These are phyloP conservation scores for Tilletia walkeri DNA, from an alignment of 1,284 basidiomycete genomes.

Conservation along the genomic window DNA sequence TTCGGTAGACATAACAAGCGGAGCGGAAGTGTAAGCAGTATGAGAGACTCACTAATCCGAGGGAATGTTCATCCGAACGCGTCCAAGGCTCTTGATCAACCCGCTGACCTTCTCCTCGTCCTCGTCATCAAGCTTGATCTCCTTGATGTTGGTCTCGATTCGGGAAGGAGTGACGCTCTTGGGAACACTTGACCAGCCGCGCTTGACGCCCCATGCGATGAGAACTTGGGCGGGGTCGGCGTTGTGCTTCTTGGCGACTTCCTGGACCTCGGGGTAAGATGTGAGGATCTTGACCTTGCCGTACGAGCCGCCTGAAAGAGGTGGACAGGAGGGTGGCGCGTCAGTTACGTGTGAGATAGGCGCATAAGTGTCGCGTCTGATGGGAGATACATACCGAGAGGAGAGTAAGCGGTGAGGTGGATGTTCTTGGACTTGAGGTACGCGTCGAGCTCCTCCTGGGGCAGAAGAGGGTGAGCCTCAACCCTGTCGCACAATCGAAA, in stretches of 20 bases:
- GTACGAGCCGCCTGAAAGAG: conserved; percentile 16
- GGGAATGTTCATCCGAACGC: conserved; percentile 52
- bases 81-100: conserved; percentile 41
- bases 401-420: conserved; percentile 57
- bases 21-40: neutral
- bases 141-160: conserved; percentile 55
- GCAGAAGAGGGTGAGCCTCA: conserved; percentile 70
- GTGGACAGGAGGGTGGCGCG: neutral
- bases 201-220: conserved; percentile 57
- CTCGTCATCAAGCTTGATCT: conserved; percentile 51
- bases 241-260: conserved; percentile 53
- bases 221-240: conserved; percentile 55
- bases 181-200: conserved; percentile 57
- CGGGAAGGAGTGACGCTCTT: conserved; percentile 56
- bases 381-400: conserved; percentile 52
- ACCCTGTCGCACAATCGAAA: conserved; percentile 53
- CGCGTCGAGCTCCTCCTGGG: conserved; percentile 49
- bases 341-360: neutral
- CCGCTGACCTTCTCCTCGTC: conserved; percentile 48
- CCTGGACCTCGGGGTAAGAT: conserved; percentile 51
- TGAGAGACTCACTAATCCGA: conserved; percentile 26
- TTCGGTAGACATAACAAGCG: neutral
- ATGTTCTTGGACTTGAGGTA: conserved; percentile 47
- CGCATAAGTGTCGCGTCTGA: neutral
- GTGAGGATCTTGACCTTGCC: conserved; percentile 41